Evolutionary conservation across 2,329 filamentous ascomycete species (phyloP).

Genomic region (Ophiostoma angusticollis): DNA sequence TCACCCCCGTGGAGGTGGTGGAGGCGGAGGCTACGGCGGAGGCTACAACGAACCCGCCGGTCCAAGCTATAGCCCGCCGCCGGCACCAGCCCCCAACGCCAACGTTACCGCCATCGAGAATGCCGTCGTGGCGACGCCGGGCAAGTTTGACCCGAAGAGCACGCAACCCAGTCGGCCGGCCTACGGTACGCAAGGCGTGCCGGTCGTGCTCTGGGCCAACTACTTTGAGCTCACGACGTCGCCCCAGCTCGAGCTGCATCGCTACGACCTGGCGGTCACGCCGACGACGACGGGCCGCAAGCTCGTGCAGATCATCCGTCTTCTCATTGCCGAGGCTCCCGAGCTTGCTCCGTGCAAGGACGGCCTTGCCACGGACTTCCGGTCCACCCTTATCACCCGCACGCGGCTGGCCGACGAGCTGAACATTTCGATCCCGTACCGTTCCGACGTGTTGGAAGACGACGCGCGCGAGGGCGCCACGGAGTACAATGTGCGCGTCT

Average conservation of each 20-base stretch:
- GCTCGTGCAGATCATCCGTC: constrained; percentile 12
- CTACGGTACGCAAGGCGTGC: constrained; percentile 14
- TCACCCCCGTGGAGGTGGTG: not conserved
- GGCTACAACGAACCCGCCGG: not conserved
- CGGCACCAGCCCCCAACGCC: constrained; percentile 4
- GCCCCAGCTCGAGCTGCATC: constrained; percentile 12
- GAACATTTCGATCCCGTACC: constrained; percentile 15
- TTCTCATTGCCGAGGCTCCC: constrained; percentile 16
- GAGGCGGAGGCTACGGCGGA: not conserved
- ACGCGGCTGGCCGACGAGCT: constrained; percentile 12
- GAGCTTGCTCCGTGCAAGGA: constrained; percentile 9
- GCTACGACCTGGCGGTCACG: constrained; percentile 14
- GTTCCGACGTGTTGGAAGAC: constrained; percentile 20
- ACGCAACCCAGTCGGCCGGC: constrained; percentile 11
- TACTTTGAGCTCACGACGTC: constrained; percentile 14
- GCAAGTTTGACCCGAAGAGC: not conserved
- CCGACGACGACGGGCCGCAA: constrained; percentile 13
- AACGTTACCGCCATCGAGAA: constrained; percentile 8
- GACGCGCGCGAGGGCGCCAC: constrained; percentile 13
- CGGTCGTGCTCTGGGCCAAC: constrained; percentile 17
- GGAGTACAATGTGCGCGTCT: constrained; percentile 15
- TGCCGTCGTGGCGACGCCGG: constrained; percentile 1
- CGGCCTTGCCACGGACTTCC: constrained; percentile 23
- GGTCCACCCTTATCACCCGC: constrained; percentile 20
- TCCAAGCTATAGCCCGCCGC: not conserved